phyloP scores from a whole-genome alignment of 1,284 basidiomycete species.

The Sphaerobolus stellatus region DNA sequence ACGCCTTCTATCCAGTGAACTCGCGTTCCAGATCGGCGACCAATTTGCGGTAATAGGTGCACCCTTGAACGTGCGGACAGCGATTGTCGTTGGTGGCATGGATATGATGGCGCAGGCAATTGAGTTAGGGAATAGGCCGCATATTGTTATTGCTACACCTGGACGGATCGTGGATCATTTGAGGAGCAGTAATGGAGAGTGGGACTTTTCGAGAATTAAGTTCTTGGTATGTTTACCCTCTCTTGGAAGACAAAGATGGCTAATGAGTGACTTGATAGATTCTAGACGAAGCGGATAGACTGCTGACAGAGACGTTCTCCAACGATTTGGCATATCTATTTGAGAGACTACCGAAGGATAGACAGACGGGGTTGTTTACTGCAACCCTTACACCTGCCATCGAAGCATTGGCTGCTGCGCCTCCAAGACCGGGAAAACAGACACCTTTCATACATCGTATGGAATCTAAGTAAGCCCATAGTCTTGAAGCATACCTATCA shows the following conservation, averaged over 20 bases:
- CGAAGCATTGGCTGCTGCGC: constrained; percentile 72
- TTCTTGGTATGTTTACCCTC: constrained; percentile 61
- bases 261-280: constrained; percentile 51
- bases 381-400: constrained; percentile 92
- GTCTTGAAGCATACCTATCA: neutral
- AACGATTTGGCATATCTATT: constrained; percentile 85
- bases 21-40: constrained; percentile 96
- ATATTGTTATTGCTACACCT: constrained; percentile 95
- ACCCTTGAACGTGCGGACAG: constrained; percentile 77
- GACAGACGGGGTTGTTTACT: constrained; percentile 96
- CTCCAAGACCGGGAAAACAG: constrained; percentile 80
- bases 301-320: constrained; percentile 89
- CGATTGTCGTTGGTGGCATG: constrained; percentile 96
- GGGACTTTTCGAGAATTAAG: constrained; percentile 83
- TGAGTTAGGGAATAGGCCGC: constrained; percentile 83
- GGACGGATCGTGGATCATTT: constrained; percentile 93
- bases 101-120: constrained; percentile 96
- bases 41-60: constrained; percentile 92
- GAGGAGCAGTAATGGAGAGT: constrained; percentile 74
- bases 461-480: constrained; percentile 61
- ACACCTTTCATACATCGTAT: constrained; percentile 88
- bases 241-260: neutral
- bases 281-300: constrained; percentile 93
- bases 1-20: constrained; percentile 57
- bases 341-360: constrained; percentile 72